phyloP scores from a whole-genome alignment of 257 asterid species.

The Prunella vulgaris region DNA sequence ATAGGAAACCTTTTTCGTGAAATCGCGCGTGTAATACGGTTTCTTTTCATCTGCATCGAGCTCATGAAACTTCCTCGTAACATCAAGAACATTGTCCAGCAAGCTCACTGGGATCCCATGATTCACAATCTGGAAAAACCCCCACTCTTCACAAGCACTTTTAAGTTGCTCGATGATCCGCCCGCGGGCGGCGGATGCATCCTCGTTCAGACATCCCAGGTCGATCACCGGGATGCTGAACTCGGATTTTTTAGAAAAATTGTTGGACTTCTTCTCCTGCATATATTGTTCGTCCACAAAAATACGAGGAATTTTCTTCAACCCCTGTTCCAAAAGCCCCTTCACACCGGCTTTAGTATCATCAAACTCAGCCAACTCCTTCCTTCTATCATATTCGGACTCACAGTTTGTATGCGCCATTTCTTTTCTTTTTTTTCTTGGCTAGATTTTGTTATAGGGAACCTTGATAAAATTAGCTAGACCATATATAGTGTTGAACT shows the following conservation, averaged over 20 bases:
- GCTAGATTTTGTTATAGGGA: background rate
- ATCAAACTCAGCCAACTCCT: conserved; percentile 13
- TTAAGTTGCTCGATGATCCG: conserved; percentile 20
- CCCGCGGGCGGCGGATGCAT: no score
- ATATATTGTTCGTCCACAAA: conserved; percentile 13
- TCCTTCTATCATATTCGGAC: background rate
- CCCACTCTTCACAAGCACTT: conserved; percentile 29
- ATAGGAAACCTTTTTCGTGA: conserved; percentile 10
- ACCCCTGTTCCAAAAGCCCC: conserved; percentile 11
- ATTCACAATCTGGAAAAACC: conserved; percentile 33
- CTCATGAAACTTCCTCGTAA: conserved; percentile 25
- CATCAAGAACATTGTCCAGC: conserved; percentile 14
- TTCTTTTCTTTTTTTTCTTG: no score
- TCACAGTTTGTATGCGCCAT: background rate
- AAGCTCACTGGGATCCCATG: conserved; percentile 30
- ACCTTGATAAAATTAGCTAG: no score
- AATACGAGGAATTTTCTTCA: conserved; percentile 11
- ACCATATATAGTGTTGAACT: no score
- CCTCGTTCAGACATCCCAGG: background rate
- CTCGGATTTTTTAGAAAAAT: background rate
- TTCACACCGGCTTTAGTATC: conserved; percentile 20
- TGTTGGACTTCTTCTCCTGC: background rate
- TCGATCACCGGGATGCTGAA: conserved; percentile 19
- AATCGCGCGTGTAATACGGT: conserved; percentile 35
- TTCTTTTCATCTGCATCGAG: conserved; percentile 26